Percentiles rank a stretch among this genome's conserved stretches.
phyloP scores from a whole-genome alignment of 768 basidiomycete species.

The Tricholoma matsutake region DNA sequence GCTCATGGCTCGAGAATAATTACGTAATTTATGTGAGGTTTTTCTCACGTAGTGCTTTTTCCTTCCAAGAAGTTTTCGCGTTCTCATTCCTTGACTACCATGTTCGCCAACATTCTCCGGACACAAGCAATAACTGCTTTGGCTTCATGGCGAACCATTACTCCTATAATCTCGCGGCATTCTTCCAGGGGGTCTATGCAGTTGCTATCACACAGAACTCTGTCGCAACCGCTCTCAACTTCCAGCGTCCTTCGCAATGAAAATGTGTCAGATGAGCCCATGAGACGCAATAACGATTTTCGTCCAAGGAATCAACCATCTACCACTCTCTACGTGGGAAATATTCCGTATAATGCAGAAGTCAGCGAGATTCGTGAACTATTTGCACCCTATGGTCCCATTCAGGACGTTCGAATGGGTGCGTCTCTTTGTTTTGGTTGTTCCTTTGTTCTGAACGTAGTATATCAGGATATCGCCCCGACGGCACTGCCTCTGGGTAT shows the following conservation, averaged over 20 bases:
- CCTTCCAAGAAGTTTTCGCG: neutral
- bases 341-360: constrained; percentile 48
- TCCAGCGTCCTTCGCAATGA: constrained; percentile 8
- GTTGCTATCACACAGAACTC: neutral
- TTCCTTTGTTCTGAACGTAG: neutral
- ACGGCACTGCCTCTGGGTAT: constrained; percentile 41
- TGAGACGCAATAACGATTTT: neutral
- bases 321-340: constrained; percentile 44
- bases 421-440: constrained; percentile 18
- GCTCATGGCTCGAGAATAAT: too few relatives aligned
- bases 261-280: neutral
- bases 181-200: neutral
- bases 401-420: constrained; percentile 40
- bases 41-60: neutral
- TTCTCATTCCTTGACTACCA: constrained; percentile 12
- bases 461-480: constrained; percentile 22
- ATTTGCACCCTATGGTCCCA: constrained; percentile 42
- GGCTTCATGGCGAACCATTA: constrained; percentile 18
- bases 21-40: neutral
- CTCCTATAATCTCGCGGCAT: neutral
- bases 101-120: constrained; percentile 37
- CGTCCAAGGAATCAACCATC: constrained; percentile 22
- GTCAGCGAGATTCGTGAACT: constrained; percentile 38
- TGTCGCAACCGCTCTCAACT: constrained; percentile 18
- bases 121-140: constrained; percentile 33